Evolutionary conservation across 2,329 filamentous ascomycete species (phyloP).

Genomic region (Knufia petricola): DNA sequence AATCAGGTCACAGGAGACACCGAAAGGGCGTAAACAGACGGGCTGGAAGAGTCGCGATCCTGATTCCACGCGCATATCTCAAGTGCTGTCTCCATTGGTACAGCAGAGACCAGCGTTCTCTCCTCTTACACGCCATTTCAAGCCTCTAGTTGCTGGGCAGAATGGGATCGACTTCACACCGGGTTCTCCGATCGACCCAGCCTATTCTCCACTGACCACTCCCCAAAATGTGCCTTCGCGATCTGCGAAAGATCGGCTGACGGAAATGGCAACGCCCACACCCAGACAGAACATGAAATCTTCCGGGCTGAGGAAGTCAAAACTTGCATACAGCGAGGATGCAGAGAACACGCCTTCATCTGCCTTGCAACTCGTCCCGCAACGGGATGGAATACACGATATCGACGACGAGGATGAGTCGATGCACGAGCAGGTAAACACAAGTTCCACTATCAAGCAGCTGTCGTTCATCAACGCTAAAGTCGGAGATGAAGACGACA

Average conservation of each 20-base stretch:
- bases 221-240: background rate
- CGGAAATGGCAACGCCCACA: conserved; percentile 4
- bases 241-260: background rate
- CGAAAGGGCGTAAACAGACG: background rate
- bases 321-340: background rate
- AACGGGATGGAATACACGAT: background rate
- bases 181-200: conserved; percentile 5
- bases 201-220: background rate
- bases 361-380: background rate
- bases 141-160: background rate
- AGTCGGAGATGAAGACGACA: background rate
- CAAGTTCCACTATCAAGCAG: background rate
- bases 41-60: conserved; percentile 4
- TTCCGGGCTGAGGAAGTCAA: background rate
- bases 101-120: conserved; percentile 3
- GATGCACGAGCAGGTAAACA: background rate
- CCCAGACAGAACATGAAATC: conserved; percentile 6
- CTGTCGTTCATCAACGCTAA: conserved; percentile 4
- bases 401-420: background rate
- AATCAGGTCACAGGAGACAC: background rate
- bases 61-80: background rate
- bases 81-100: conserved; percentile 3
- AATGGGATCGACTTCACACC: background rate
- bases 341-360: background rate
- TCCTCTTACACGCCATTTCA: conserved; percentile 3